Evolutionary conservation across 495 filamentous ascomycete genomes (phyloP), one percentile per base, ranked within the genome.

Genomic region (Talaromyces liani): DNA sequence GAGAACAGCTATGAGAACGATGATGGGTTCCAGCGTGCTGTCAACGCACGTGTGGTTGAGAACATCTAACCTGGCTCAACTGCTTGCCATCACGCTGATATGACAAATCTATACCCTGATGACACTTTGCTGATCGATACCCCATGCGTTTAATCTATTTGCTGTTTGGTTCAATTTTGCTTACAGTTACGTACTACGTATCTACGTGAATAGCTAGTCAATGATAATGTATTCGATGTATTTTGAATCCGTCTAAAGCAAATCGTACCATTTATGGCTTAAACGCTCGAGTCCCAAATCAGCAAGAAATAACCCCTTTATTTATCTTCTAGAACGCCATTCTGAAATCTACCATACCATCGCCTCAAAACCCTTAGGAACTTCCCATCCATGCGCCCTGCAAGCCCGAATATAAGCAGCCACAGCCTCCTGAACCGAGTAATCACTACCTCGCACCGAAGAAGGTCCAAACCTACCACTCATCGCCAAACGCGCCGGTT

Each of bases 21-120:
- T 29, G 84, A 88, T 64, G 85, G 87, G 14, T 92, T 97, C 72
- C 87, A 92, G 71, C 84, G 84, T 67, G 90, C 92, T 27, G 84
- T 97, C 72, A 96, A 96, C 68, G 87, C 92, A 12, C 85, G 85
- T 41, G 80, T 97, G 27, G 85, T 97, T 65, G 91, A 97, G 76
- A 87, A 93, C 72, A 93, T 98, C 72, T 98, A 62, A 34, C 47
- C 20, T 24, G 1, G 22, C 22, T 24, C 22, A 24, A 24, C 22
- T 24, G 22, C 22, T 24, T 24, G 22, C 22, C 22, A 24, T 24
- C 22, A 24, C 22, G 22, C 12, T 25, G 27, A 56, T 51, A n/a
- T 27, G 53, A 56, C 22, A 4, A 27, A 56, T 12, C 20, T 56
- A 49, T 49, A 49, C 45, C 45, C 45, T 18, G 16, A 20, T 49